Evolutionary conservation across 176 grass and related monocot genomes (phyloP), one percentile per base, ranked within the genome.

Genomic region (Paspalum vaginatum): DNA sequence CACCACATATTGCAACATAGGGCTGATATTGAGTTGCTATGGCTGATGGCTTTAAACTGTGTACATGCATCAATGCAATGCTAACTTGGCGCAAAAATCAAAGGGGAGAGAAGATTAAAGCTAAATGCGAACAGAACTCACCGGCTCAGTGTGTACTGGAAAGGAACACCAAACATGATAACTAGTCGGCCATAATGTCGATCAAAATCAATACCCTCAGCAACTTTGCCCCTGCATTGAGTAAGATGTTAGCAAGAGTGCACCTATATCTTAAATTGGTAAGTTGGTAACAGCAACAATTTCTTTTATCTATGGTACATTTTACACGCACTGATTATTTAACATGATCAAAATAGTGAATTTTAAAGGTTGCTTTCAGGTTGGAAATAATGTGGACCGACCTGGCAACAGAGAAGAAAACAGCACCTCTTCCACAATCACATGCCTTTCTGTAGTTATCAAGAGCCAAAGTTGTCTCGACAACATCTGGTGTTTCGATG

Each of bases 181-280:
- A 98, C 96, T 69, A 98, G 92, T 89, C 96, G 89, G 58, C 96
- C 96, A 85, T 98, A 95, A 79, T 98, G 95, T 79, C 90, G 80
- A 84, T 95, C 95, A 94, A 98, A 98, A 89, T 98, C 95, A 80
- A 98, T 98, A 75, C 95, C 95, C 89, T 98, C 95, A 65, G 95
- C 95, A 61, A 98, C 92, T 82, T 98, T 98, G 40, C 95, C 95
- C 90, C 95, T 98, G 88, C 58, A 85, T 66, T 78, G 11, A 79
- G 40, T 12, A 63, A 43, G 60, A 8, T 39, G 8, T 85, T 43
- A 72, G 72, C 42, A 65, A 81, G 37, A 73, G 20, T 17, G 25
- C 38, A 39, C 17, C 7, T 27, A 58, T 64, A 26, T 24, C 45
- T 16, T 38, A 8, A 46, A 76, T 52, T n/a, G 3, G 15, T 38